Base-by-base conservation (phyloP, 352 stramenopile genomes). In the Pythium pyrilobum region DNA sequence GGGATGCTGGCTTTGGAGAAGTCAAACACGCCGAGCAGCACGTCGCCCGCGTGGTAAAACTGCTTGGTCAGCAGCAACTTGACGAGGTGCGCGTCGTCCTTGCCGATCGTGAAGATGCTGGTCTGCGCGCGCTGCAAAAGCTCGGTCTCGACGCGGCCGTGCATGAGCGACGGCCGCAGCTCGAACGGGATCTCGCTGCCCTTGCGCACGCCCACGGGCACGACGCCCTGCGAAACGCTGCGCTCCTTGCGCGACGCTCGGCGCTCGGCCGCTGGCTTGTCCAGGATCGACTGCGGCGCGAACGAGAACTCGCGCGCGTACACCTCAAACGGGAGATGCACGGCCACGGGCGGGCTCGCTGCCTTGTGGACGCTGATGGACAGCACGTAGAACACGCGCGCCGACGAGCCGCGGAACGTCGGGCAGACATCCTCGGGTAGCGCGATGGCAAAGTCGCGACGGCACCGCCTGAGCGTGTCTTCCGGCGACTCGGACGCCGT, bases 31-130 rank as follows among this genome's bases (percentile, higher is more conserved):
- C 74, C 72, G 15, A 87, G 59, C 9, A 87, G 24, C 25, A 76
- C 53, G 21, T 87, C 77, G 5, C 77, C 77, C 16, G 77, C 74
- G n/a, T 79, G 67, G 62, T 82, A 85, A 32, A 65, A 78, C 52
- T 87, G 77, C 52, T 87, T 87, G 20, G 67, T 71, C 15, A 87
- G 56, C 37, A 81, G 46, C 56, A 87, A 73, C 6, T 66, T 67
- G 29, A 87, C 77, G 34, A 87, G 65, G 37, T 87, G 77, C 29
- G 65, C 72, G 25, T 64, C 71, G 40, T 82, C 71, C 55, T 85
- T 81, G 45, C 77, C 72, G 47, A 87, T 87, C n/a, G 77, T 87
- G 40, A 81, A 87, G 32, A 85, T 72, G 33, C 77, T 84, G 24
- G 72, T 81, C 62, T 87, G 77, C 11, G 74, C 63, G 18, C 74